Conservation (phyloP, 352 stramenopile genomes). For the Globisporangium uncinulatum region DNA sequence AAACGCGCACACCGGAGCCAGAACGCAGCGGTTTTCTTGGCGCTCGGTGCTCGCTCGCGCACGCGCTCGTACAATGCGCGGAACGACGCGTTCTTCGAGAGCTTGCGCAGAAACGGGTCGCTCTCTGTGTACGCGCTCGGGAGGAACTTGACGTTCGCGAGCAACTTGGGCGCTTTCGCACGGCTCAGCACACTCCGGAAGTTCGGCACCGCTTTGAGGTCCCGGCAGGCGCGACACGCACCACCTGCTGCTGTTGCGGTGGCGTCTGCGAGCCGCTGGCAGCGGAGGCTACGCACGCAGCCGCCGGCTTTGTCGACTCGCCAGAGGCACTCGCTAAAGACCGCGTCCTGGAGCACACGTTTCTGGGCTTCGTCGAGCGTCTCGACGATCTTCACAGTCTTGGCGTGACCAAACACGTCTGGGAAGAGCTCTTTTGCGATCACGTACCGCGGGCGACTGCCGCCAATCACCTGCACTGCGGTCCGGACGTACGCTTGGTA, state of each 20-base stretch:
- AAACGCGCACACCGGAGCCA: constrained; percentile 72
- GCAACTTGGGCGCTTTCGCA: constrained; percentile 60
- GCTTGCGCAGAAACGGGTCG: constrained; percentile 70
- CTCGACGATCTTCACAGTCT: constrained; percentile 61
- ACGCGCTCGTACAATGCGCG: constrained; percentile 59
- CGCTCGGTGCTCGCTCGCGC: constrained; percentile 22
- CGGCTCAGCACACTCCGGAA: constrained; percentile 74
- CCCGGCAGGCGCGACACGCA: constrained; percentile 59
- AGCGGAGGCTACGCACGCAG: constrained; percentile 72
- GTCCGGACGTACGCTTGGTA: constrained; percentile 56
- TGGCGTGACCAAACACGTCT: constrained; percentile 41
- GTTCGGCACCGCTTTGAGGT: constrained; percentile 60
- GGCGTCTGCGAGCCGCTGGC: constrained; percentile 39
- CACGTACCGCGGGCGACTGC: constrained; percentile 72
- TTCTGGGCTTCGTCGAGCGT: constrained; percentile 47
- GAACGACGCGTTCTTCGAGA: constrained; percentile 75
- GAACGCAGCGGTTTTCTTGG: constrained; percentile 44
- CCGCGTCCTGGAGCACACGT: constrained; percentile 55
- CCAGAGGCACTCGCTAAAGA: constrained; percentile 79
- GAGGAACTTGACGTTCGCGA: constrained; percentile 79
- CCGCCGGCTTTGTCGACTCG: constrained; percentile 68
- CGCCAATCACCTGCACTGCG: constrained; percentile 63
- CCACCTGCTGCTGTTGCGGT: constrained; percentile 18
- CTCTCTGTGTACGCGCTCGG: constrained; percentile 71
- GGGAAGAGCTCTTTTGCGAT: constrained; percentile 77